Evolutionary conservation across 306 rosid genomes (phyloP), one percentile per base, ranked within the genome.

Genomic region (Rosa persica): DNA sequence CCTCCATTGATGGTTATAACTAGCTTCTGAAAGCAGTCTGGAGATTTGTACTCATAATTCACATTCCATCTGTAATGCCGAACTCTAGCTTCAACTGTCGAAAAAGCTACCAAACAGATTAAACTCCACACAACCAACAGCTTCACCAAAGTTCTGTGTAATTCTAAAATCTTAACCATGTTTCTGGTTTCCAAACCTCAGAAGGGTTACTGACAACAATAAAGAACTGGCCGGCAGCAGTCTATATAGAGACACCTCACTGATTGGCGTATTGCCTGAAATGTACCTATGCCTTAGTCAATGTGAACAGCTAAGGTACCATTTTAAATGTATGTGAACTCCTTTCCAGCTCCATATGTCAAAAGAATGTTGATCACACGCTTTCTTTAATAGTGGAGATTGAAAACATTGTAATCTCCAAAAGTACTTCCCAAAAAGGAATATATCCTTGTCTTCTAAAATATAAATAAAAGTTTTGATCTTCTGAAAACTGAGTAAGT

Each of bases 11-110:
- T 81, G 42, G 97, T 90, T 62, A 90, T 84, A 42, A 81, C 94
- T 3, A 89, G 79, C 86, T 90, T 94, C 86, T 82, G 88, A 43
- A 13, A 89, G 81, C 97, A 94, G 76, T 92, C 96, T 1, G 96
- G 94, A 75, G 94, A 94, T 73, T 36, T 92, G 38, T 46, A 86
- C 71, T 92, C 93, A 55, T 88, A 86, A 79, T 83, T 93, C 0
- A 86, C 92, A 40, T 90, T 90, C 96, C 97, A 93, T 83, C 82
- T 89, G 67, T 88, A 78, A 79, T 72, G 81, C 76, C 90, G 83
- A 70, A 84, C 75, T 85, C 85, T 80, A 12, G 89, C 97, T 65
- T 93, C 96, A 22, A 83, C 89, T 2, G 1, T 79, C 7, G 70
- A 72, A 5, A 76, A 54, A 76, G 58, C 65, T 4, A 68, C 76